phyloP scores from a whole-genome alignment of 2,329 filamentous ascomycete genomes.

The Trichophyton simii region DNA sequence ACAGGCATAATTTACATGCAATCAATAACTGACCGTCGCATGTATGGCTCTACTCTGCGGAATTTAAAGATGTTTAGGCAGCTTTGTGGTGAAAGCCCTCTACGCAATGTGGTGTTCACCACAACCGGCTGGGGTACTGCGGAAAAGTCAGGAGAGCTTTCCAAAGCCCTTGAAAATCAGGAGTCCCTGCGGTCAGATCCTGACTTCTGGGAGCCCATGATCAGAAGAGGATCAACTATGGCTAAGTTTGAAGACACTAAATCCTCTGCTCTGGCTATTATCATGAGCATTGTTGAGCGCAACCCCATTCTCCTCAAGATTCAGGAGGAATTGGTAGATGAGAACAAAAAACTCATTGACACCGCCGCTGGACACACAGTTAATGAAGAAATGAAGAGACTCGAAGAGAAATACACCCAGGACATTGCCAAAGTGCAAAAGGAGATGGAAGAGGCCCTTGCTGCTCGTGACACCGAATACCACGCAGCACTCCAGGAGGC shows the following conservation, averaged over 20 bases:
- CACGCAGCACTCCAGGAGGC: constrained; percentile 2
- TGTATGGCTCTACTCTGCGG: constrained; percentile 6
- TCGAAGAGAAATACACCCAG: constrained; percentile 5
- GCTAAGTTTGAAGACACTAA: not conserved
- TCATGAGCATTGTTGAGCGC: not conserved
- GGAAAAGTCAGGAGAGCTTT: constrained; percentile 5
- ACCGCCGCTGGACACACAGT: not conserved
- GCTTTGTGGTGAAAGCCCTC: constrained; percentile 5
- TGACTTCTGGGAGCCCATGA: constrained; percentile 7
- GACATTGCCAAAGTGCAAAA: constrained; percentile 5
- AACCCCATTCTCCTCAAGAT: constrained; percentile 2
- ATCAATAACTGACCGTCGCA: constrained; percentile 5
- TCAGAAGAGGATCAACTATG: constrained; percentile 4
- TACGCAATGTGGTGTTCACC: constrained; percentile 4
- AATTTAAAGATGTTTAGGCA: constrained; percentile 6
- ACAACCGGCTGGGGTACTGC: constrained; percentile 6
- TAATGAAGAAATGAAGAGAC: constrained; percentile 6
- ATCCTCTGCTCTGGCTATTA: not conserved
- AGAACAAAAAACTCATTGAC: constrained; percentile 6
- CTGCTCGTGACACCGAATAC: constrained; percentile 4
- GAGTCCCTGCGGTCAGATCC: not conserved
- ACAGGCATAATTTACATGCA: constrained; percentile 8
- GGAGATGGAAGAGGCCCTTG: constrained; percentile 4
- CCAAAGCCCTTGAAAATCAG: constrained; percentile 3
- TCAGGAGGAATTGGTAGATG: constrained; percentile 2